Conservation (phyloP, 345 rosid genomes). For the Stellera chamaejasme region DNA sequence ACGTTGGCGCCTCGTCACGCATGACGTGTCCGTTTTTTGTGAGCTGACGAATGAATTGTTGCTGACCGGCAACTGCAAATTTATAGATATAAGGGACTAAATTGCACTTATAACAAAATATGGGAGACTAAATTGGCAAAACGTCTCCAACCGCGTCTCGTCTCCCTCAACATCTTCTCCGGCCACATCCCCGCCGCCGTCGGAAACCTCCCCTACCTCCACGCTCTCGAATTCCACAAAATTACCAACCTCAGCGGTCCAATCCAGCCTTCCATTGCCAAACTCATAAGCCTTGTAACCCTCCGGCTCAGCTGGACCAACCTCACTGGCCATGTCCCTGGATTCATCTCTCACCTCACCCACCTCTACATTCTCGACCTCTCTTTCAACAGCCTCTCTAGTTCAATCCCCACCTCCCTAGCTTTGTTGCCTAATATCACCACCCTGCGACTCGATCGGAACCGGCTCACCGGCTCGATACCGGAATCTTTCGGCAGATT, state of each 20-base stretch:
- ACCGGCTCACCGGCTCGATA: slow-evolving; percentile 48
- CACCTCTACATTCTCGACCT: slow-evolving; percentile 43
- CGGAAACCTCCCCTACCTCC: slow-evolving; percentile 58
- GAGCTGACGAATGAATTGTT: too few relatives aligned
- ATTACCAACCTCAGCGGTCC: slow-evolving; percentile 54
- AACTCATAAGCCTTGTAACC: slow-evolving; percentile 39
- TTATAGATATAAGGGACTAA: too few relatives aligned
- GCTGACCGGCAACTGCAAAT: too few relatives aligned
- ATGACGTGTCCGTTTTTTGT: too few relatives aligned
- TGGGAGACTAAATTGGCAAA: too few relatives aligned
- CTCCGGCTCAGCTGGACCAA: slow-evolving; percentile 52
- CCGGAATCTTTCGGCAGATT: slow-evolving; percentile 56
- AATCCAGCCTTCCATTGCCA: slow-evolving; percentile 46
- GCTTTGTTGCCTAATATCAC: slow-evolving; percentile 35
- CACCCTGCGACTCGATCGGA: slow-evolving; percentile 51
- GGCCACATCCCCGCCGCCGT: slow-evolving; percentile 52
- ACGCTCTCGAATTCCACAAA: slow-evolving; percentile 38
- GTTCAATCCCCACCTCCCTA: slow-evolving; percentile 45
- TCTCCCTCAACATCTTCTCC: slow-evolving; percentile 43
- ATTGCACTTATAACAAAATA: too few relatives aligned
- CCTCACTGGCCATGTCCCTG: slow-evolving; percentile 50
- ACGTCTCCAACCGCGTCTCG: slow-evolving; percentile 57
- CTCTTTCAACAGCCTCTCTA: slow-evolving; percentile 52
- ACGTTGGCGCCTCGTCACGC: too few relatives aligned
- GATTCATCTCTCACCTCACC: slow-evolving; percentile 37